Evolutionary conservation across 345 rosid genomes (phyloP), one percentile per base, ranked within the genome.

Genomic region (Noccaea bulbosa): DNA sequence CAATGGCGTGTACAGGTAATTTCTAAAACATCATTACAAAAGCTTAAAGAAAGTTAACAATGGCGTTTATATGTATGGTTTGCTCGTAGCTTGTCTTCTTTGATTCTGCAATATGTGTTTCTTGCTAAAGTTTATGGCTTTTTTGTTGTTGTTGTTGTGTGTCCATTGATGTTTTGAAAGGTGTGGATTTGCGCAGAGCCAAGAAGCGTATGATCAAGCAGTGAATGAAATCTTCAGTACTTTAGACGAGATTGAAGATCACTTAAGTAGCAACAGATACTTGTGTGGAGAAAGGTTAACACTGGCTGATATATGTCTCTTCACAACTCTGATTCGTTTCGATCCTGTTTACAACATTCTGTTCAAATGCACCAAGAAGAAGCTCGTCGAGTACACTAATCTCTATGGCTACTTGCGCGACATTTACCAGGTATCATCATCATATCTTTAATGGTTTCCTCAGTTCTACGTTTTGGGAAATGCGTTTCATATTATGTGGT

Each of bases 161-260:
- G 14, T 63, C 16, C 35, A 11, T 52, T 76, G 34, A 17, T 60
- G 55, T 32, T 11, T 40, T 11, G 44, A 54, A 76, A 91, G 97
- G 75, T 86, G 94, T 47, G 98, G 96, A 5, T 91, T 91, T 85
- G 94, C 94, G 34, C 94, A 93, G 77, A 88, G 87, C 70, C 96
- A 87, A 68, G 92, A 84, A 55, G 96, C 94, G 0, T 91, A 91
- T 72, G 91, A 93, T 57, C 30, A 27, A 52, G 92, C 96, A 8
- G 96, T 85, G 75, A 74, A 43, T 70, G 90, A 74, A 64, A 30
- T 91, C 41, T 93, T 91, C 30, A 65, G 71, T 41, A 79, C 89
- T 16, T 71, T 93, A 74, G 90, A 91, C 32, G 81, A 10, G 72
- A 70, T 89, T 34, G 96, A 89, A 3, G 76, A 79, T 59, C 94